Percentiles rank a stretch among this genome's conserved stretches.
phyloP scores from a whole-genome alignment of 257 asterid species.

The Catharanthus roseus region DNA sequence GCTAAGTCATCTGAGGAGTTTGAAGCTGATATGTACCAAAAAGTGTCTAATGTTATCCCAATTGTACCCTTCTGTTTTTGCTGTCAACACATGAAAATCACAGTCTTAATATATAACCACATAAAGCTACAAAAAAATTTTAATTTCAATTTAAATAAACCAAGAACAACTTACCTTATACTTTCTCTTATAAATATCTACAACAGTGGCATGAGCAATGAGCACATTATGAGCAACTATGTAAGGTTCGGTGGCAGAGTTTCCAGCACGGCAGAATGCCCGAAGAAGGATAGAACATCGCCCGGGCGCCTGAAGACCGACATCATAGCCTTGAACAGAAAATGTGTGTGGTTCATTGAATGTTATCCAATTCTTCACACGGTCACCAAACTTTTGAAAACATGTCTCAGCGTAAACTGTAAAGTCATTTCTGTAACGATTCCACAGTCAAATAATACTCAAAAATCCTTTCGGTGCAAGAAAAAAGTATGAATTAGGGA shows the following conservation, averaged over 20 bases:
- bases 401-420: constrained; percentile 73
- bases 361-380: constrained; percentile 93
- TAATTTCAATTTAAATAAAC: neutral
- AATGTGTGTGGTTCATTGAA: constrained; percentile 85
- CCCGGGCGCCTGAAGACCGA: constrained; percentile 71
- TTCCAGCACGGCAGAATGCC: constrained; percentile 58
- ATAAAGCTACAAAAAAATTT: too few species aligned
- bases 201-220: constrained; percentile 58
- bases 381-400: constrained; percentile 69
- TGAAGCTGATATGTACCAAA: constrained; percentile 65
- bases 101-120: neutral
- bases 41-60: constrained; percentile 62
- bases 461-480: neutral
- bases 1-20: constrained; percentile 43
- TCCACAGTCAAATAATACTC: neutral
- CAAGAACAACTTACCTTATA: constrained; percentile 45
- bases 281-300: constrained; percentile 61
- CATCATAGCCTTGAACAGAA: constrained; percentile 67
- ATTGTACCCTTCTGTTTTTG: constrained; percentile 51
- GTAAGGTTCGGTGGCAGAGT: constrained; percentile 80
- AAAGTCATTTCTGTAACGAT: constrained; percentile 54
- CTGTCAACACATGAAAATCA: constrained; percentile 21
- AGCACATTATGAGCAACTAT: constrained; percentile 63
- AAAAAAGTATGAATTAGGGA: neutral
- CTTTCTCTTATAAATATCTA: constrained; percentile 44